Evolutionary conservation across 2,329 filamentous ascomycete species (phyloP), one percentile per base, ranked within the genome.

Genomic region (Dothistroma pini): DNA sequence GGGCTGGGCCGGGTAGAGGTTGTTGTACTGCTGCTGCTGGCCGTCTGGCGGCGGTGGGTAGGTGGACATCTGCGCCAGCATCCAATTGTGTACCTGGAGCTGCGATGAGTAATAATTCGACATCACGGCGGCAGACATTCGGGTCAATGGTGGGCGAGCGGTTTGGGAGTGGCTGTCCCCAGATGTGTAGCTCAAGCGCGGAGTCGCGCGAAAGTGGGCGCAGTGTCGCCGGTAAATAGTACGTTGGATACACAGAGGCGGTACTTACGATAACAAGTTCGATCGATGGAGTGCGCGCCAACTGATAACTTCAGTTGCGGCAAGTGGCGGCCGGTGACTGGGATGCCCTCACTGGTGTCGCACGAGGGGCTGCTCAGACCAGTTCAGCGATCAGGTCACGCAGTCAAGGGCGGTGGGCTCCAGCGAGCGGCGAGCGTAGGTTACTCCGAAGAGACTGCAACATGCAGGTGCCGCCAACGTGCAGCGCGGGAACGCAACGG

Each of bases 11-110:
- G 72, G 67, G 58, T 75, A 75, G 49, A 74, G 59, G 25, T 65
- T 62, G 59, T 69, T 71, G 25, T 29, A 53, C 69, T 75, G 75
- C 56, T 74, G 72, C 62, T 71, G 71, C 62, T 72, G 71, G 59
- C 73, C 71, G 16, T 71, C 73, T 48, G 71, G 71, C 51, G 73
- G 73, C 29, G 74, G 73, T 16, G 58, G 59, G 57, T 63, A 61
- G 56, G 72, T 70, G 50, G 73, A 71, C 74, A 76, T 76, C 59
- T 69, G 68, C 61, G 67, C 70, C 58, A 71, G 70, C 71, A 72
- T 73, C 70, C 71, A 72, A 65, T 70, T 68, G 59, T 70, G 67
- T 58, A 71, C 67, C 70, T 72, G 70, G 66, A 69, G 68, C 64
- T 71, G 66, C 64, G 63, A 68, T 71, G 66, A 71, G 68, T 68